Evolutionary conservation across 2,329 filamentous ascomycete species (phyloP), one percentile per base, ranked within the genome.

Genomic region (Trichoderma breve): DNA sequence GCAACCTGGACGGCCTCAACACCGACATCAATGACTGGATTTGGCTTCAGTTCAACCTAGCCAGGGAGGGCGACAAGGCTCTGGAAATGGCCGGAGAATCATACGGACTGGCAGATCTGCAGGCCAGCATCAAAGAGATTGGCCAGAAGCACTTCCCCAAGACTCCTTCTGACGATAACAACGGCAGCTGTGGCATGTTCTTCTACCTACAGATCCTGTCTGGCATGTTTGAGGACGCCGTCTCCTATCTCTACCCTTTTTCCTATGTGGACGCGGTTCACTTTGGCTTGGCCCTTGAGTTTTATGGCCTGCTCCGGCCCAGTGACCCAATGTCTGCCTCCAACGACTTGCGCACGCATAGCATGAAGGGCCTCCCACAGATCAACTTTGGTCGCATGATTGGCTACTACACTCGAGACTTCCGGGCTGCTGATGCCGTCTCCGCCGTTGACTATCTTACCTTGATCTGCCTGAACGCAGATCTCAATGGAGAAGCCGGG

Each of bases 361-460:
- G 89, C 76, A 92, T 88, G 77, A 89, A 90, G 76, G 88, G 89
- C 74, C 86, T 89, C 74, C 87, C 94, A 6, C 94, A 98, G 80
- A 91, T 99, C 82, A 97, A 96, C 85, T 98, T 98, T 82, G 95
- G 93, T 58, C 92, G 93, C 72, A 93, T 98, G 86, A 86, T 98
- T 73, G 97, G 95, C 53, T 94, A 96, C 80, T 99, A 99, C 84
- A 99, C 97, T 5, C 90, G 92, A 69, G 95, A 98, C 81, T 99
- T 99, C 88, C 92, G 96, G 67, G 93, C 94, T 34, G 95, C 94
- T 24, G 91, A 97, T 78, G 92, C 94, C 7, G 92, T 93, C 72
- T 93, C 94, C 39, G 96, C 97, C 3, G 93, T 97, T 21, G 96
- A 99, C 80, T 99, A 99, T 81, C 89, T 99, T 62, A 89, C 91